Conservation (phyloP, 225 moss, liverwort and hornwort genomes). For the Climacium dendroides region DNA sequence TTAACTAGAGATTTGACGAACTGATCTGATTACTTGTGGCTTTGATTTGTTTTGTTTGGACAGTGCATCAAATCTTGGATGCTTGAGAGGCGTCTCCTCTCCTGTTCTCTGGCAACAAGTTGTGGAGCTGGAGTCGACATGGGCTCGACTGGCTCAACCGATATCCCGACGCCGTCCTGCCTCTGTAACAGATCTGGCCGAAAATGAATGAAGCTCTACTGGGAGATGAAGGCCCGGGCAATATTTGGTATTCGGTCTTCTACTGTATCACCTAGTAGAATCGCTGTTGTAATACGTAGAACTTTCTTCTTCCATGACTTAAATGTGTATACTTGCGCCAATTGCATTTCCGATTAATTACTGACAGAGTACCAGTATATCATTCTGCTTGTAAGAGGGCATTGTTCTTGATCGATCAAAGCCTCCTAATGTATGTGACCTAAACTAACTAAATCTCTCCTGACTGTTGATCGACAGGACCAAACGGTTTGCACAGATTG, state of each 20-base stretch:
- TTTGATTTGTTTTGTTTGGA: background rate
- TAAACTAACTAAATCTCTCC: background rate
- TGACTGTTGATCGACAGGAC: background rate
- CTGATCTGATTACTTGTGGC: background rate
- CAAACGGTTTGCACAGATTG: background rate
- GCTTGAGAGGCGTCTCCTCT: conserved; percentile 1
- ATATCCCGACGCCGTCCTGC: background rate
- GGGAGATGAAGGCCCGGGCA: background rate
- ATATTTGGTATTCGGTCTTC: background rate
- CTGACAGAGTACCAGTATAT: background rate
- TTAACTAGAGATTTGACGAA: background rate
- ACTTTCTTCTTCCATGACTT: background rate
- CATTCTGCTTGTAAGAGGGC: background rate
- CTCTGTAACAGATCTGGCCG: background rate
- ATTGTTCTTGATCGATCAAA: background rate
- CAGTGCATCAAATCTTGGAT: conserved; percentile 15
- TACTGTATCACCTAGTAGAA: background rate
- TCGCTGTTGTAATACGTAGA: background rate
- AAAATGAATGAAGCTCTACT: background rate
- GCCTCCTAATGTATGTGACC: background rate
- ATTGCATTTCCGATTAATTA: background rate
- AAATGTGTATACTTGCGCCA: background rate
- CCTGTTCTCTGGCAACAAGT: background rate
- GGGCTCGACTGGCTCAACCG: background rate
- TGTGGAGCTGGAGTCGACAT: background rate